Evolutionary conservation across 164 flowering plant species (phyloP), one percentile per base, ranked within the genome.

Genomic region (Taxillus chinensis): DNA sequence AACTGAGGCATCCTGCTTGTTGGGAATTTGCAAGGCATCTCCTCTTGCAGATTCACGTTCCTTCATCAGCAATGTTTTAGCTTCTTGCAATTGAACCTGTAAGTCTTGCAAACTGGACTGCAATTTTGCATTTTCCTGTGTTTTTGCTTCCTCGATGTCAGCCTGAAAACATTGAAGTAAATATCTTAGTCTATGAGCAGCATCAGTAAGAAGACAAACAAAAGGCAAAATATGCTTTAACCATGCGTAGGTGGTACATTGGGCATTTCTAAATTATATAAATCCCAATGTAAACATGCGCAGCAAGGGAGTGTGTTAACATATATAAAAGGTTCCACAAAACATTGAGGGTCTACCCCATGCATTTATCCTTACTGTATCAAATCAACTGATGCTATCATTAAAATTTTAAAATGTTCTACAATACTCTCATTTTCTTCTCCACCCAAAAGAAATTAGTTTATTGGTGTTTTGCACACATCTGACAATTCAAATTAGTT

Each of bases 71-170:
- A 75, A 41, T 57, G n/a, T 75, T 71, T 87, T 89, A 39, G 95
- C 77, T 79, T 89, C 95, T 69, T 85, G 82, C 62, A 90, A 82
- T 65, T 89, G 86, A 72, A 75, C 62, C 70, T 89, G 87, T 69
- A 86, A 73, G 58, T 87, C 93, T 73, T 84, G 81, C 80, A 92
- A 77, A 71, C 90, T 85, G 60, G 79, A 73, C 70, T 85, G 95
- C 54, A 89, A 67, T 74, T 86, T 89, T 55, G 81, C 77, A 77
- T 82, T 92, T 80, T 92, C 98, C 77, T 89, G 89, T 15, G 78
- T 79, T 74, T 87, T 92, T 60, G 92, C 82, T 74, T 92, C 98
- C 74, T 92, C 98, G 65, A 87, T 9, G 72, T 89, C 96, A 74
- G 84, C 77, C 98, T 92, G 67, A 64, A 73, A 66, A 45, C 13